Percentiles rank a stretch among this genome's conserved stretches.
Evolutionary conservation across 164 flowering plant species (phyloP).

Genomic region (Vitis cinerea): DNA sequence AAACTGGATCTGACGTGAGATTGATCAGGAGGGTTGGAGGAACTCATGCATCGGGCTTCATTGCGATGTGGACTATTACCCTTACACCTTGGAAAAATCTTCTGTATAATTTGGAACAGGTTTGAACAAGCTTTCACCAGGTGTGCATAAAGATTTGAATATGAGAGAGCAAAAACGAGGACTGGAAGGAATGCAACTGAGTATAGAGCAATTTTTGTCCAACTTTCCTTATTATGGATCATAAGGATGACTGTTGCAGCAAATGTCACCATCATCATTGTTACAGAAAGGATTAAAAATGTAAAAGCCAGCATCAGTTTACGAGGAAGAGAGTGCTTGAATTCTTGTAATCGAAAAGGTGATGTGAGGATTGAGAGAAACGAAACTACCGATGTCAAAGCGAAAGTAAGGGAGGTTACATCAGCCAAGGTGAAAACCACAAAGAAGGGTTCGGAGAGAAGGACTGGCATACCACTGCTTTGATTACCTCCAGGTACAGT

Average conservation of each 20-base stretch:
- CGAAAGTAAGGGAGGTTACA: constrained; percentile 10
- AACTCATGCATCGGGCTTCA: too few species aligned
- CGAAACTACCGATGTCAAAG: constrained; percentile 12
- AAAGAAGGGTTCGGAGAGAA: constrained; percentile 5
- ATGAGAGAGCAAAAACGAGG: neutral
- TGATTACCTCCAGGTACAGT: constrained; percentile 26
- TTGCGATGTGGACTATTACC: too few species aligned
- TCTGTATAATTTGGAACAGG: neutral
- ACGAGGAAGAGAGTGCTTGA: constrained; percentile 7
- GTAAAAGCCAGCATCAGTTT: constrained; percentile 10
- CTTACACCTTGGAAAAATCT: too few species aligned
- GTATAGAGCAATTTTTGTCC: neutral
- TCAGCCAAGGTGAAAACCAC: constrained; percentile 14
- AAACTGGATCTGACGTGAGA: too few species aligned
- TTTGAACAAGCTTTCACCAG: neutral
- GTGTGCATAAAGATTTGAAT: constrained; percentile 10
- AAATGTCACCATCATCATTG: constrained; percentile 14
- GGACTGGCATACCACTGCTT: constrained; percentile 15
- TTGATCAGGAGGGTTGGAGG: too few species aligned
- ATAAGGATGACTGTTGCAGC: constrained; percentile 14
- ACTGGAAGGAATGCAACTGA: constrained; percentile 1
- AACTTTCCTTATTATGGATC: neutral
- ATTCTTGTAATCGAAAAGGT: constrained; percentile 3
- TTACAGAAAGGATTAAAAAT: neutral
- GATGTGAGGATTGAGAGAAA: constrained; percentile 20